Conservation (phyloP, 768 basidiomycete species). For the Boletus sensibilis region DNA sequence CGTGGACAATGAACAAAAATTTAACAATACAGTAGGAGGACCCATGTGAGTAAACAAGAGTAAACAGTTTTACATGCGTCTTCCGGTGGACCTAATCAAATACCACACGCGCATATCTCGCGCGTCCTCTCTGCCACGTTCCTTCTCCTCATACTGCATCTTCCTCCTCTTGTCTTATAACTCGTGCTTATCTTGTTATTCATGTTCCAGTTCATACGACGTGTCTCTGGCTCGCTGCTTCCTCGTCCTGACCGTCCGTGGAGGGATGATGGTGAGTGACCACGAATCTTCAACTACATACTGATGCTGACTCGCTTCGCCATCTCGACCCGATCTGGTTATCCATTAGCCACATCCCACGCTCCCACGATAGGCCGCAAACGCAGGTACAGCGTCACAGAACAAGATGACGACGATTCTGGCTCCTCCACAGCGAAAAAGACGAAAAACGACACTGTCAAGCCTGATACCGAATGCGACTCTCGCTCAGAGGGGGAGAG, state of each 20-base stretch:
- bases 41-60: slow-evolving; percentile 23
- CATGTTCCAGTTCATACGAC: slow-evolving; percentile 70
- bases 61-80: slow-evolving; percentile 19
- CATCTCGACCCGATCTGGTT: slow-evolving; percentile 8
- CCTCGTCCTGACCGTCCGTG: slow-evolving; percentile 73
- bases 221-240: slow-evolving; percentile 67
- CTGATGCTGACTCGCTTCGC: slow-evolving; percentile 11
- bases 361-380: slow-evolving; percentile 69
- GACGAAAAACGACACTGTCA: slow-evolving; percentile 26
- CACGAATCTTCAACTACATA: slow-evolving; percentile 11
- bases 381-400: slow-evolving; percentile 56
- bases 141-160: background rate
- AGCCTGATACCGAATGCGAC: slow-evolving; percentile 28
- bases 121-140: slow-evolving; percentile 2
- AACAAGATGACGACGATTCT: slow-evolving; percentile 38
- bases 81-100: background rate
- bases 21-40: background rate
- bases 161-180: background rate
- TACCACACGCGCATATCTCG: slow-evolving; percentile 6
- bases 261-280: slow-evolving; percentile 68
- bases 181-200: background rate
- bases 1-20: background rate
- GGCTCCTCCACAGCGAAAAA: slow-evolving; percentile 33
- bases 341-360: slow-evolving; percentile 61
- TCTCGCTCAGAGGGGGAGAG: slow-evolving; percentile 21